Evolutionary conservation across 495 filamentous ascomycete genomes (phyloP).

Genomic region (Penicillium antarcticum): DNA sequence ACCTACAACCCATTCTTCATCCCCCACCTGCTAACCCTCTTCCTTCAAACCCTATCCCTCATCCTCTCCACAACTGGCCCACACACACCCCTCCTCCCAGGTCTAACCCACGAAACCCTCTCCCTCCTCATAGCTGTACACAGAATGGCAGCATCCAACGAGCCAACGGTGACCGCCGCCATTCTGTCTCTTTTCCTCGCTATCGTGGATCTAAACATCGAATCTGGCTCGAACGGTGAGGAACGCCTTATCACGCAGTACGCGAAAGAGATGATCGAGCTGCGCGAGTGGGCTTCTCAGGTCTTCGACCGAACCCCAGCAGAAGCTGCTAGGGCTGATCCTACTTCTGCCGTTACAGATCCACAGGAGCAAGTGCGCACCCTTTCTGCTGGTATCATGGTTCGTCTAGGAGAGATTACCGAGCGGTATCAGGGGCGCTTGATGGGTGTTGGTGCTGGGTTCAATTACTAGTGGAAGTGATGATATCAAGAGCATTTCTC

Average conservation of each 20-base stretch:
- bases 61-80: conserved; percentile 49
- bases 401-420: conserved; percentile 72
- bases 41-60: conserved; percentile 50
- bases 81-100: conserved; percentile 40
- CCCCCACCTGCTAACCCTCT: conserved; percentile 47
- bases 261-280: conserved; percentile 37
- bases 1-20: conserved; percentile 41
- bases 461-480: conserved; percentile 32
- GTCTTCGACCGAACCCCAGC: conserved; percentile 59
- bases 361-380: conserved; percentile 39
- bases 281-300: conserved; percentile 47
- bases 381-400: conserved; percentile 78
- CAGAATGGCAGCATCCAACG: conserved; percentile 42
- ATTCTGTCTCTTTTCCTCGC: conserved; percentile 76
- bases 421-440: conserved; percentile 70
- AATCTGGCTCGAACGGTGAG: conserved; percentile 52
- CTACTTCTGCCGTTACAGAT: conserved; percentile 43
- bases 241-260: conserved; percentile 62
- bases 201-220: conserved; percentile 76
- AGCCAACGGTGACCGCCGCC: conserved; percentile 64
- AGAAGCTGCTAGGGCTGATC: neutral
- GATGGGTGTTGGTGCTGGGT: conserved; percentile 51
- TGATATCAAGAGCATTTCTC: neutral
- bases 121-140: conserved; percentile 46
- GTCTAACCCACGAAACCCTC: conserved; percentile 44